A percentile compares a stretch with the other conserved stretches of the same genome.
Evolutionary conservation across 306 rosid genomes (phyloP).

Genomic region (Gynostemma pentaphyllum): DNA sequence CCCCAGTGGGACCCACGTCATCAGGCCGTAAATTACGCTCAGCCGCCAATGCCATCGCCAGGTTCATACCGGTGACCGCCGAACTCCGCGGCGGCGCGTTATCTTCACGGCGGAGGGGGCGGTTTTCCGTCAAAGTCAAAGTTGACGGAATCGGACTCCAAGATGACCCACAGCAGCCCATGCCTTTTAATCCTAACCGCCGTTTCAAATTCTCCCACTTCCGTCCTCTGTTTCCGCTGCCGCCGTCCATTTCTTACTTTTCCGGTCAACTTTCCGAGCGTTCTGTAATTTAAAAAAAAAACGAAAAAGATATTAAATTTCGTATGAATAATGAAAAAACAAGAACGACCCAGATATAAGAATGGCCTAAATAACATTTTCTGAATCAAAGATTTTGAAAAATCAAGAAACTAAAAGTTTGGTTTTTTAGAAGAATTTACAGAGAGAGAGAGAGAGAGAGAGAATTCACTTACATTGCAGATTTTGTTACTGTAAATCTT

Average conservation of each 20-base stretch:
- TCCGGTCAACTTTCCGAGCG: background rate
- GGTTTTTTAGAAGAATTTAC: background rate
- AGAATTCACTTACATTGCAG: background rate
- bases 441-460: background rate
- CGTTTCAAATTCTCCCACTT: slow-evolving; percentile 15
- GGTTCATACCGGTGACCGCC: slow-evolving; percentile 10
- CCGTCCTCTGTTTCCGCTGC: background rate
- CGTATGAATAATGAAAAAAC: background rate
- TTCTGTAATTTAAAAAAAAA: background rate
- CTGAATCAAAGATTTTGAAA: background rate
- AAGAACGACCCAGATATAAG: slow-evolving; percentile 2
- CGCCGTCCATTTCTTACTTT: slow-evolving; percentile 14
- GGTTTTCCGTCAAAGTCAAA: slow-evolving; percentile 14
- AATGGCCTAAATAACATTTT: background rate
- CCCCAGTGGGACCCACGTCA: slow-evolving; percentile 10
- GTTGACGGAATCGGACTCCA: slow-evolving; percentile 20
- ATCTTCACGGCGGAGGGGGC: background rate
- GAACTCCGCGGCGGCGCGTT: slow-evolving; percentile 7
- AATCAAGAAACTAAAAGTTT: background rate
- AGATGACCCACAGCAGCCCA: slow-evolving; percentile 17
- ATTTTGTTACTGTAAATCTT: background rate
- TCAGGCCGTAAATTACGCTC: slow-evolving; percentile 18
- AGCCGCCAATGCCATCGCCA: slow-evolving; percentile 26
- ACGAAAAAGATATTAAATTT: background rate
- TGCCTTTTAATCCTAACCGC: slow-evolving; percentile 18